Evolutionary conservation across 352 stramenopile species (phyloP).

Genomic region (Phytophthora idaei): DNA sequence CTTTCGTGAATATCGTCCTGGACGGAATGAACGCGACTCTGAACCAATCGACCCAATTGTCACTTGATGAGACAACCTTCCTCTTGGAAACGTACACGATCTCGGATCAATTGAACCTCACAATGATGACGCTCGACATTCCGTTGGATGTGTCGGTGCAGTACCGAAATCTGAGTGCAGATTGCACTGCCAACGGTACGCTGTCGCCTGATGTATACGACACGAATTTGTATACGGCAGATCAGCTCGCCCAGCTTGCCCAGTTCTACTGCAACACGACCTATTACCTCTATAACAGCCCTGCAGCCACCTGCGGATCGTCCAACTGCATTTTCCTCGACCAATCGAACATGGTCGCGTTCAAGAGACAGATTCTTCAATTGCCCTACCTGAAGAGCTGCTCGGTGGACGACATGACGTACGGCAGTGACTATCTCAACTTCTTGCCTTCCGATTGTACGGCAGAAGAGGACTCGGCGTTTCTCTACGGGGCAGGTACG

Average conservation of each 20-base stretch:
- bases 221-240: constrained; percentile 16
- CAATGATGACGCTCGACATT: constrained; percentile 45
- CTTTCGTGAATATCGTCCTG: constrained; percentile 27
- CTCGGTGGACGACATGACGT: constrained; percentile 39
- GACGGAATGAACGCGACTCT: constrained; percentile 36
- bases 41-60: constrained; percentile 24
- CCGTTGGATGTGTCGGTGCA: constrained; percentile 25
- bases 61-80: constrained; percentile 29
- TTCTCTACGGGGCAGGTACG: constrained; percentile 41
- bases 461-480: constrained; percentile 29
- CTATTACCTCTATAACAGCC: constrained; percentile 34
- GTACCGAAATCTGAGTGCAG: constrained; percentile 37
- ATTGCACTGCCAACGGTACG: constrained; percentile 28
- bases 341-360: constrained; percentile 29
- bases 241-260: constrained; percentile 12
- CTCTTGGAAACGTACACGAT: constrained; percentile 41
- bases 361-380: constrained; percentile 48
- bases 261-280: constrained; percentile 31
- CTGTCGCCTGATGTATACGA: constrained; percentile 22
- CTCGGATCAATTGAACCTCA: constrained; percentile 40
- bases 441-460: constrained; percentile 37
- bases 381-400: constrained; percentile 50
- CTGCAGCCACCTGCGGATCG: constrained; percentile 33
- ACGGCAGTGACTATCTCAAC: constrained; percentile 41
- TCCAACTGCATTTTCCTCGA: constrained; percentile 50